Evolutionary conservation across 2,329 filamentous ascomycete genomes (phyloP).

Genomic region (Cladosporium sp.): DNA sequence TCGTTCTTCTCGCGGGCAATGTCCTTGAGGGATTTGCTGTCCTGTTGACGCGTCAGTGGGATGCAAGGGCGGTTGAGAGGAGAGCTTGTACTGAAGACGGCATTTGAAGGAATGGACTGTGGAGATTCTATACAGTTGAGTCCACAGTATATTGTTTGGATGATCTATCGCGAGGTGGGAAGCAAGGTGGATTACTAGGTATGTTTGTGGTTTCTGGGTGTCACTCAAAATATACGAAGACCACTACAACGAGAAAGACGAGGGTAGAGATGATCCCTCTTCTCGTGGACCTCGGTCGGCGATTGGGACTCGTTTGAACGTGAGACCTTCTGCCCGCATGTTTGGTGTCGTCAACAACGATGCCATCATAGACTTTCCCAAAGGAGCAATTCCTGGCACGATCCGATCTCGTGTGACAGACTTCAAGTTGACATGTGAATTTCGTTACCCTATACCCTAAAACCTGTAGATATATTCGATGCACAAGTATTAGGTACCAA

Average conservation of each 20-base stretch:
- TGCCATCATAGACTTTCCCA: slow-evolving; percentile 7
- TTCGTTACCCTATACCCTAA: background rate
- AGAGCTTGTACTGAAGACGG: background rate
- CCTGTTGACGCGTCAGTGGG: background rate
- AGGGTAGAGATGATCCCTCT: background rate
- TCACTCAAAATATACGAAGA: background rate
- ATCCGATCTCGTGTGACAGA: background rate
- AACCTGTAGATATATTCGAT: background rate
- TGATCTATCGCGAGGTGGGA: background rate
- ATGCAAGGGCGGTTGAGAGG: background rate
- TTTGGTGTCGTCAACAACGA: slow-evolving; percentile 7
- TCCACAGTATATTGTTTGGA: background rate
- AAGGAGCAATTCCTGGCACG: background rate
- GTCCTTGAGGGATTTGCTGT: slow-evolving; percentile 26
- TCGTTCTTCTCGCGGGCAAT: slow-evolving; percentile 20
- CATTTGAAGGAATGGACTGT: background rate
- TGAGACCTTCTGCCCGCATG: background rate
- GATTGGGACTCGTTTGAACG: background rate
- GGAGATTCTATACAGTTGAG: background rate
- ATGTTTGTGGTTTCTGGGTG: background rate
- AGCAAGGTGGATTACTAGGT: background rate
- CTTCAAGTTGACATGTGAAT: background rate
- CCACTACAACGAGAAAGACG: background rate
- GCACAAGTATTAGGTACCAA: no score
- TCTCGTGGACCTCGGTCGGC: background rate